Evolutionary conservation across 2,329 filamentous ascomycete species (phyloP), one percentile per base, ranked within the genome.

Genomic region (Pseudogymnoascus sp.): DNA sequence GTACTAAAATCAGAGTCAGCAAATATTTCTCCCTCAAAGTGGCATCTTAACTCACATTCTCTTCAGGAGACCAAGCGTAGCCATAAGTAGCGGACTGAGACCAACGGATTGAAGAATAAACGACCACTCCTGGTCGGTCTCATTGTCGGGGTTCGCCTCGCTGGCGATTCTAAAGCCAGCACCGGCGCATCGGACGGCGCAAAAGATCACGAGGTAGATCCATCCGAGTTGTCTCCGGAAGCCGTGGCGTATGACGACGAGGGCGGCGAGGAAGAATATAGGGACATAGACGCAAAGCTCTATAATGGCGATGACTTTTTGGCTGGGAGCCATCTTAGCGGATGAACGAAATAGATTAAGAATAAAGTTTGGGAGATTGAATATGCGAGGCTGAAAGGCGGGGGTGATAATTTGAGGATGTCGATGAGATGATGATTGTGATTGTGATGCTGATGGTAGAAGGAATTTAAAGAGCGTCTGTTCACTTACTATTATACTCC

Each of bases 191-290:
- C 74, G 70, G 26, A 72, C 63, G 6, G 71, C 59, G 53, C 68
- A 74, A 65, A 75, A 75, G 1, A 75, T 65, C 10, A 70, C 66
- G 4, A 76, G 70, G 60, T 73, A 75, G 24, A 72, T 70, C 72
- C 73, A 76, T 41, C 74, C 73, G 3, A 71, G 69, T 60, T 72
- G 71, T 61, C 66, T 72, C 38, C 66, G 65, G 33, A 73, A 70
- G 26, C 68, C 66, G 33, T 69, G 69, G 6, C 67, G 66, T 28
- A 70, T 50, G 8, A 70, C 56, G 24, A 70, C 65, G 11, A 70
- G 43, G 24, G 67, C 28, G 3, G 66, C 66, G 33, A 67, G 65
- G 16, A 70, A 33, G 59, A 70, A 67, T 16, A 67, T 61, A 3
- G 68, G 66, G 16, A 70, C 66, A 46, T 70, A 74, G 61, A 72